These are phyloP conservation scores for Fomes fomentarius DNA, from an alignment of 1,284 basidiomycete genomes.

Conservation along the genomic window DNA sequence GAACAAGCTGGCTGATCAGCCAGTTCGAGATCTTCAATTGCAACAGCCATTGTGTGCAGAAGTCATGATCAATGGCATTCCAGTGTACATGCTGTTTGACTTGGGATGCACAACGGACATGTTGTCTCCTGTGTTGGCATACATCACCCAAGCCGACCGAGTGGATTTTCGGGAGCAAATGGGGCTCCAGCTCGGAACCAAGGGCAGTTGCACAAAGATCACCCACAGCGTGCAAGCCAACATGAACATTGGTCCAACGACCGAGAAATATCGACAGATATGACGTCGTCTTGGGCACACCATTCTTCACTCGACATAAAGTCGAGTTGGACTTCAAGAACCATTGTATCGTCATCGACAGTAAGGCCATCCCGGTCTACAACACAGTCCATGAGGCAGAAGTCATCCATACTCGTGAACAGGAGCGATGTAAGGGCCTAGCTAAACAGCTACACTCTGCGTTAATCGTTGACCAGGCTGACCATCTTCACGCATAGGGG, in stretches of 20 bases:
- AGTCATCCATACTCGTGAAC: background rate
- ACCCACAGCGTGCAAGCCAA: conserved; percentile 20
- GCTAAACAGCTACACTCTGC: too few species aligned
- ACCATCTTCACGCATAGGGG: too few species aligned
- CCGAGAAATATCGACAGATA: too few species aligned
- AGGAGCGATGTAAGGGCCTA: too few species aligned
- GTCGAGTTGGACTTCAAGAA: conserved; percentile 32
- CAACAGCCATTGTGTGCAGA: conserved; percentile 8
- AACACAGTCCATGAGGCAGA: conserved; percentile 1
- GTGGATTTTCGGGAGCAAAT: conserved; percentile 19
- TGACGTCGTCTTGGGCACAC: too few species aligned
- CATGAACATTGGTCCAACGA: conserved; percentile 3
- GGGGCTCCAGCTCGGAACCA: conserved; percentile 23
- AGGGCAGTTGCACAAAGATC: conserved; percentile 30
- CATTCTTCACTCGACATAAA: too few species aligned
- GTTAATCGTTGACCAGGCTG: too few species aligned
- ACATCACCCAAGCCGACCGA: background rate
- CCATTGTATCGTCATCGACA: conserved; percentile 11
- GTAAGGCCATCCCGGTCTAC: background rate
- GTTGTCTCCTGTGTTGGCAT: background rate
- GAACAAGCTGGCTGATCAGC: background rate
- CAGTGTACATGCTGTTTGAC: conserved; percentile 4
- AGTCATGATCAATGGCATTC: conserved; percentile 7
- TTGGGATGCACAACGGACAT: conserved; percentile 9
- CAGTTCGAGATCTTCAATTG: too few species aligned